A percentile compares a stretch with the other conserved stretches of the same genome.
Evolutionary conservation across 257 asterid species (phyloP).

Genomic region (Catharanthus roseus): DNA sequence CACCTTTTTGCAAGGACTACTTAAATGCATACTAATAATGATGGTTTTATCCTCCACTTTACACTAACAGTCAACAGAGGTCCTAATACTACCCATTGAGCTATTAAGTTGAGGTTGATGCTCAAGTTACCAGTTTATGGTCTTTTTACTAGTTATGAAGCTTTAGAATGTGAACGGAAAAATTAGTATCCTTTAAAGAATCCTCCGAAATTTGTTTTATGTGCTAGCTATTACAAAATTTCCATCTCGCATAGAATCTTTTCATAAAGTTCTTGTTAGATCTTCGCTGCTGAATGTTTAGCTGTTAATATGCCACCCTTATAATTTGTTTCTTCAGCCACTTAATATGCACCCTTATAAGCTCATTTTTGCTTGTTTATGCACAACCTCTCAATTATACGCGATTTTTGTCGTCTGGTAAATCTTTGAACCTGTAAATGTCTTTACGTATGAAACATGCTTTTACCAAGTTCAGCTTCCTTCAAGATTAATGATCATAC

Average conservation of each 20-base stretch:
- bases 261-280: not conserved
- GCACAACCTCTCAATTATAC: not conserved
- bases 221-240: not conserved
- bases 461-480: not conserved
- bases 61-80: too few species aligned
- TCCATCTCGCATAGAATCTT: not conserved
- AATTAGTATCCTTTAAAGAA: not conserved
- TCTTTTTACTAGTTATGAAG: not conserved
- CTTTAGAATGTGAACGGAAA: not conserved
- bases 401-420: not conserved
- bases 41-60: too few species aligned
- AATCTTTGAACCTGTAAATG: not conserved
- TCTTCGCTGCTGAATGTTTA: not conserved
- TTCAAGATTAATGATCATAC: too few species aligned
- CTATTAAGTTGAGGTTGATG: not conserved
- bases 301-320: too few species aligned
- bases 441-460: not conserved
- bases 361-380: too few species aligned
- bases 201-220: too few species aligned
- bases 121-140: not conserved
- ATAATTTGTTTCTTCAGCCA: too few species aligned
- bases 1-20: not conserved
- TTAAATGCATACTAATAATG: not conserved
- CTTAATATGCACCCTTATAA: too few species aligned
- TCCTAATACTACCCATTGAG: not conserved